phyloP scores from a whole-genome alignment of 1,139 yeast genomes.

The Geotrichum bryndzae region DNA sequence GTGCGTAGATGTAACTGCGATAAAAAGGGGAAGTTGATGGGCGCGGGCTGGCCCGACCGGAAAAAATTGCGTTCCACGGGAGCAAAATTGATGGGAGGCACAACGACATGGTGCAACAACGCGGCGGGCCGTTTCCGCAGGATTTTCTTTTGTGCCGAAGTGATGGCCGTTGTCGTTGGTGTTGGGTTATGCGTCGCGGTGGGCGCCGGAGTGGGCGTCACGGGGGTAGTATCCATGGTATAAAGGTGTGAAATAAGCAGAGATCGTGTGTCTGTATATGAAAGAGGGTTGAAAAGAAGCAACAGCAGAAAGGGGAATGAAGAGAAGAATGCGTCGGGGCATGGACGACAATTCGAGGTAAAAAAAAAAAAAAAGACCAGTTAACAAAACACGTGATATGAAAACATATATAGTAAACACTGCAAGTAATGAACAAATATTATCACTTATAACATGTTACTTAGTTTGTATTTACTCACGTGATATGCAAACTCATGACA shows the following conservation, averaged over 20 bases:
- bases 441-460: background rate
- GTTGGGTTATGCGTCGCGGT: background rate
- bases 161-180: background rate
- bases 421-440: background rate
- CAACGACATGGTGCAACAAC: slow-evolving; percentile 43
- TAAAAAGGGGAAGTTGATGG: slow-evolving; percentile 80
- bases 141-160: background rate
- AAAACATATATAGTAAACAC: background rate
- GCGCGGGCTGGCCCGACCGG: slow-evolving; percentile 95
- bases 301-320: background rate
- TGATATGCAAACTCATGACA: background rate
- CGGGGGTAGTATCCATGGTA: background rate
- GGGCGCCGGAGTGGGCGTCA: background rate
- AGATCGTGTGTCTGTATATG: too few relatives aligned
- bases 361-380: background rate
- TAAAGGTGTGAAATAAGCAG: background rate
- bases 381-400: background rate
- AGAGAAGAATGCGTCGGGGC: background rate
- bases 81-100: slow-evolving; percentile 91
- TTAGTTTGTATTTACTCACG: background rate
- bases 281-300: background rate
- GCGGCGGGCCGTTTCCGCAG: background rate
- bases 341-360: background rate
- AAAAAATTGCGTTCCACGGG: slow-evolving; percentile 86
- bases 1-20: slow-evolving; percentile 68